A percentile compares a stretch with the other conserved stretches of the same genome.
Evolutionary conservation across 2,329 filamentous ascomycete genomes (phyloP).

Genomic region (Hypoxylon sp.): DNA sequence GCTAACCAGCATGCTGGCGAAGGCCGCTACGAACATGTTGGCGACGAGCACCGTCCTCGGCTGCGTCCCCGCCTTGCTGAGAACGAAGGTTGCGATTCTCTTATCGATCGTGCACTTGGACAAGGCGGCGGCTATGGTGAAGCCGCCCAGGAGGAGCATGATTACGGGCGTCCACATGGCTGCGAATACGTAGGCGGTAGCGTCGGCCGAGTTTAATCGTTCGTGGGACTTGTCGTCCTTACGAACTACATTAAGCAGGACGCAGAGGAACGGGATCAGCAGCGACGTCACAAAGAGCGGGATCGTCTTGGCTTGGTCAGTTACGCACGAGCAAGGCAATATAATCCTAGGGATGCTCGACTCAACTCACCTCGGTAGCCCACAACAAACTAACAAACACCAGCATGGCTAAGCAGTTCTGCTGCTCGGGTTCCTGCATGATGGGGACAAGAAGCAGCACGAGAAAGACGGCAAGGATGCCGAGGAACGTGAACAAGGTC

Average conservation of each 20-base stretch:
- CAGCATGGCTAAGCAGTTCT: conserved; percentile 93
- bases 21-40: conserved; percentile 98
- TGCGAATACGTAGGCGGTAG: conserved; percentile 84
- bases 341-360: background rate
- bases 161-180: conserved; percentile 99
- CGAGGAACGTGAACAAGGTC: conserved; percentile 78
- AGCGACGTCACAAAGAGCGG: conserved; percentile 96
- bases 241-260: conserved; percentile 84
- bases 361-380: conserved; percentile 82
- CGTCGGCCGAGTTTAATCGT: conserved; percentile 79
- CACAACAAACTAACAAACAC: conserved; percentile 93
- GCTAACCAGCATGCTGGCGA: conserved; percentile 98
- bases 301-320: conserved; percentile 69
- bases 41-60: conserved; percentile 91
- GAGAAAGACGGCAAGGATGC: conserved; percentile 76
- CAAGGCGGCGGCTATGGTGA: conserved; percentile 91
- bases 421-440: conserved; percentile 86
- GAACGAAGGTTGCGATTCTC: conserved; percentile 92
- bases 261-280: conserved; percentile 90
- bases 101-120: conserved; percentile 99
- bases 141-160: conserved; percentile 95
- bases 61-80: conserved; percentile 94
- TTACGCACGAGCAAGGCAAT: background rate
- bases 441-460: conserved; percentile 79
- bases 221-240: conserved; percentile 72